Base-by-base conservation (phyloP, 345 rosid species). In the Salix purpurea region DNA sequence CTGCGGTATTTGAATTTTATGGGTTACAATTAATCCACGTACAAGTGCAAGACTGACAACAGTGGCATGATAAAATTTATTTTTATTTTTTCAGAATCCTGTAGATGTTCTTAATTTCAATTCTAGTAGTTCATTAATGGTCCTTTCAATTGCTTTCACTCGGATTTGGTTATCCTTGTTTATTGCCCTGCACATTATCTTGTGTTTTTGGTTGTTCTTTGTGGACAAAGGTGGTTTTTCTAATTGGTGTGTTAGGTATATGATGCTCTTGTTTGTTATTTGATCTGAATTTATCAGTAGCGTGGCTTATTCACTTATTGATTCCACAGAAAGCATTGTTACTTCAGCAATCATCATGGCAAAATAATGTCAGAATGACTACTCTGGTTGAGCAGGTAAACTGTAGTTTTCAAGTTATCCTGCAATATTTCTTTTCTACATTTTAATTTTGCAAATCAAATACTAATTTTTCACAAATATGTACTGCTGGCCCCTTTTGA, bases 321-420 rank as follows among this genome's bases (percentile, higher is more conserved):
- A 70, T 5, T 80, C 44, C 40, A 34, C 89, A 92, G 97, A 92
- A 90, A 88, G 87, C 96, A 65, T 77, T 94, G 86, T 70, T 94
- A 75, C 87, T 92, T 39, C 94, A 92, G 79, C 97, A 92, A 75
- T 91, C 98, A 50, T 89, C 97, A 32, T 94, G 97, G 97, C 97
- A 92, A 85, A 94, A 80, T 80, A 94, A 90, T 82, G 86, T 90
- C 75, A 87, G 97, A 77, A 94, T 94, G 97, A 83, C 89, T 87
- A 91, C 81, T 77, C 89, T 94, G 67, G 93, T 94, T 68, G 97
- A 92, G 84, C 98, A 94, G 89, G 95, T 92, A 85, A 46, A 69
- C 66, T 74, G 36, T 75, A 13, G 18, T 46, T 46, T 46, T 46
- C 50, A 12, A 46, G 50, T 46, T 46, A 13, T 46, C 50, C 14